These are phyloP conservation scores for Linnemannia exigua DNA, from an alignment of 192 early-diverging fungal genomes.

Conservation along the genomic window DNA sequence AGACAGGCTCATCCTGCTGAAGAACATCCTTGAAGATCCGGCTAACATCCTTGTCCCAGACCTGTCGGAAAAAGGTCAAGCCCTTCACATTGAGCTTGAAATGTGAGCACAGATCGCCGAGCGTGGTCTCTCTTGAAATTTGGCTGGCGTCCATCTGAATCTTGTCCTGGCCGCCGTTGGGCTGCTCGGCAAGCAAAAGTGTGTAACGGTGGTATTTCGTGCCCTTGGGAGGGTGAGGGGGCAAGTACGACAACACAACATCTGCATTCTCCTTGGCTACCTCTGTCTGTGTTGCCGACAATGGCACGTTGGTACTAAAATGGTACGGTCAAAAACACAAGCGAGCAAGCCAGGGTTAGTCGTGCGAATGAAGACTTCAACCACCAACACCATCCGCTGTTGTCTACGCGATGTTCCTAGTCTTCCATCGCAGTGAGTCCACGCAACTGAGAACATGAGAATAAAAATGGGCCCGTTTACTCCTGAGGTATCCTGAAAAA, in stretches of 20 bases:
- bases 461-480: no score
- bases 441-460: no score
- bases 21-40: slow-evolving; percentile 67
- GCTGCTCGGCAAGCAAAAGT: slow-evolving; percentile 74
- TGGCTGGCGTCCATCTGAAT: slow-evolving; percentile 55
- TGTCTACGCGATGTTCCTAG: no score
- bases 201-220: slow-evolving; percentile 84
- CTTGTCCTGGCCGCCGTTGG: slow-evolving; percentile 64
- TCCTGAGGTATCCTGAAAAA: not conserved
- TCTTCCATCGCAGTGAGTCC: no score
- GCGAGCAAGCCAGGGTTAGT: no score
- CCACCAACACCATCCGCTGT: no score
- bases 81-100: slow-evolving; percentile 62
- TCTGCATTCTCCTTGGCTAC: slow-evolving; percentile 58
- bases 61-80: slow-evolving; percentile 68
- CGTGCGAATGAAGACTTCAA: no score
- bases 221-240: slow-evolving; percentile 84
- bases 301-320: slow-evolving; percentile 69
- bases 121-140: slow-evolving; percentile 45
- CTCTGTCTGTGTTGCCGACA: slow-evolving; percentile 66
- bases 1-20: slow-evolving; percentile 63
- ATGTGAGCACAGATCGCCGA: slow-evolving; percentile 50
- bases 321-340: no score
- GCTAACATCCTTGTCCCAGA: slow-evolving; percentile 67
- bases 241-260: slow-evolving; percentile 69